Conservation (phyloP, 2,329 filamentous ascomycete genomes). For the Gnomoniopsis sp. region DNA sequence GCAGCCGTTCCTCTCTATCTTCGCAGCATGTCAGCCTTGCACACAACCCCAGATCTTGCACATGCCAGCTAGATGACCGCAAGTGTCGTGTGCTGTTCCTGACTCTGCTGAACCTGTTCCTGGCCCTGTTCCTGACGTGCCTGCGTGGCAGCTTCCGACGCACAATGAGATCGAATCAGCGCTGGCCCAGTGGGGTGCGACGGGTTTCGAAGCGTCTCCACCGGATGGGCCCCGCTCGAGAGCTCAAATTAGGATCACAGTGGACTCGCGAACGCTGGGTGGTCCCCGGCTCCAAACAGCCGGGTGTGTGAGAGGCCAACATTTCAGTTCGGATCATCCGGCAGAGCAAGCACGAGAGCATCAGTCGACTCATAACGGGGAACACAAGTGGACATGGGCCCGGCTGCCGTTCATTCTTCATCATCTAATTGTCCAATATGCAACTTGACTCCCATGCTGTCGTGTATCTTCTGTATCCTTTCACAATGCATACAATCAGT, state of each 20-base stretch:
- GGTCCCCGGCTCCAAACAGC: not conserved
- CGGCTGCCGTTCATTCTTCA: too few relatives aligned
- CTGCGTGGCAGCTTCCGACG: conserved; percentile 1
- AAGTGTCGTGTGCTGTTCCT: not conserved
- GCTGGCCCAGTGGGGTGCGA: not conserved
- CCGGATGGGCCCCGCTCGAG: not conserved
- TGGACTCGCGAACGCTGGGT: not conserved
- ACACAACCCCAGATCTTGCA: not conserved
- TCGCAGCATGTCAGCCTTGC: not conserved
- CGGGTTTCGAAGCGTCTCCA: not conserved
- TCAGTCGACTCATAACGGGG: too few relatives aligned
- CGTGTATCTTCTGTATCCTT: too few relatives aligned
- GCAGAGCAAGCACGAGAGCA: too few relatives aligned
- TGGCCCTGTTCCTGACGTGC: conserved; percentile 2
- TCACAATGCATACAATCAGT: too few relatives aligned
- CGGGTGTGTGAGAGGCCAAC: not conserved
- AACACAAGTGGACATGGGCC: too few relatives aligned
- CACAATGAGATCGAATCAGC: conserved; percentile 4
- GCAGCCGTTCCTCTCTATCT: not conserved
- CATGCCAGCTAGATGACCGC: not conserved
- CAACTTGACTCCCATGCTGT: too few relatives aligned
- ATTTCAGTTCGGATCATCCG: not conserved
- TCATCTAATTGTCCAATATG: too few relatives aligned
- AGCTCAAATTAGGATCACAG: not conserved
- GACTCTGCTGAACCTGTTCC: too few relatives aligned